Base-by-base conservation (phyloP, 805 yeast species). In the Saccharomycopsis microspora region DNA sequence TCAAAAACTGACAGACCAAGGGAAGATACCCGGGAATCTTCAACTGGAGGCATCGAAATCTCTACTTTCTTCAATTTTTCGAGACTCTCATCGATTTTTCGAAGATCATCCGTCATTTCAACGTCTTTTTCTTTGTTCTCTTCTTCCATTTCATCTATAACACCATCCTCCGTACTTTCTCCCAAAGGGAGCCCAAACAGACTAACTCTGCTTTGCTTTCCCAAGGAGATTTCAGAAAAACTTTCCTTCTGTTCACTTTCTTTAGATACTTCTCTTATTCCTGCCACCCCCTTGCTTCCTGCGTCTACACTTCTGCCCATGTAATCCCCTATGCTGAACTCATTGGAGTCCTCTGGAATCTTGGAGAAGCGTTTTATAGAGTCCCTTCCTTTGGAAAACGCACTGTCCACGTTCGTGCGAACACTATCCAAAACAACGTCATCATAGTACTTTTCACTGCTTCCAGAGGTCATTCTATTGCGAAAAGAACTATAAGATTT, bases 291-390 rank as follows among this genome's bases (percentile, higher is more conserved):
- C 10, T 34, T 34, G 36, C 36, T 34, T 19, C 19, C 43, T 30
- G 2, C 19, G 19, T 19, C 19, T 8, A 34, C n/a, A 34, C n/a
- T n/a, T 8, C 10, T 9, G 35, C 46, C 41, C 48, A 51, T 43
- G 42, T 51, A 51, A 39, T 51, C 54, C 8, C 48, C 54, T 43
- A 51, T 51, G 9, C 48, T 49, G 40, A 51, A 51, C 2, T 51
- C 52, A 7, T 39, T 9, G 7, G 7, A 29, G 31, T 28, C 35
- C 30, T 45, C 32, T 32, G 29, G 32, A 41, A 41, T 42, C 33
- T 46, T 42, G 32, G 39, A 31, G 8, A 27, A 31, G 11, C 36
- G 7, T 42, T 45, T 35, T 11, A 39, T 29, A 41, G 48, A 45
- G 10, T 44, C 47, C 8, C 31, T 37, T 19, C 9, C n/a, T 10